Evolutionary conservation across 176 grass and related monocot species (phyloP).

Genomic region (Pharus latifolius): DNA sequence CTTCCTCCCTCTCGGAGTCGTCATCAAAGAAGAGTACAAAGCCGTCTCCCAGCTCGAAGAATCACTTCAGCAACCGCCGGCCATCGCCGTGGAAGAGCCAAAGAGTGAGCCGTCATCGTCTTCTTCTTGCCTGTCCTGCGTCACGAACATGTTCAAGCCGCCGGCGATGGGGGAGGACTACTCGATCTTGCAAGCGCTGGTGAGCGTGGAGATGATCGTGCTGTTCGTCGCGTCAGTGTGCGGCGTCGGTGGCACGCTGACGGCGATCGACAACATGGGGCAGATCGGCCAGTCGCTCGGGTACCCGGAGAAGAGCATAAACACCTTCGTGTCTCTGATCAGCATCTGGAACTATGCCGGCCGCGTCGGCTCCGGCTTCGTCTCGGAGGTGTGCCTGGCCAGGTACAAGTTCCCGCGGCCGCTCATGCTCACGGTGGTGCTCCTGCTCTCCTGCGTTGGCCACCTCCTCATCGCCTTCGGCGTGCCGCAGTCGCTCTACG

Average conservation of each 20-base stretch:
- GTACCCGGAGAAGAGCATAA: slow-evolving; percentile 61
- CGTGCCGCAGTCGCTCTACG: slow-evolving; percentile 53
- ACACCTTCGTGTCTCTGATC: slow-evolving; percentile 83
- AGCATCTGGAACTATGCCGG: slow-evolving; percentile 97
- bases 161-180: slow-evolving; percentile 40
- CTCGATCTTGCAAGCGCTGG: slow-evolving; percentile 44
- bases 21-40: slow-evolving; percentile 31
- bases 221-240: slow-evolving; percentile 51
- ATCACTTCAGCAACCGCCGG: background rate
- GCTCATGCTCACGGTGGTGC: slow-evolving; percentile 39
- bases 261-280: slow-evolving; percentile 96
- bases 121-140: too few species aligned
- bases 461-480: slow-evolving; percentile 85
- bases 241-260: slow-evolving; percentile 73
- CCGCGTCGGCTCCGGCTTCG: slow-evolving; percentile 62
- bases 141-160: slow-evolving; percentile 36
- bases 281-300: slow-evolving; percentile 81
- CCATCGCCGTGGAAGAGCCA: slow-evolving; percentile 20
- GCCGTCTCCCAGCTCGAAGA: background rate
- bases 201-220: slow-evolving; percentile 49
- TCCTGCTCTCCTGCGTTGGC: slow-evolving; percentile 69
- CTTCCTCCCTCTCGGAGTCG: slow-evolving; percentile 23
- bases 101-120: too few species aligned
- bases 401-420: slow-evolving; percentile 62
- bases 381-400: slow-evolving; percentile 54